Conservation (phyloP, 2,329 filamentous ascomycete species). For the Botrytis porri region DNA sequence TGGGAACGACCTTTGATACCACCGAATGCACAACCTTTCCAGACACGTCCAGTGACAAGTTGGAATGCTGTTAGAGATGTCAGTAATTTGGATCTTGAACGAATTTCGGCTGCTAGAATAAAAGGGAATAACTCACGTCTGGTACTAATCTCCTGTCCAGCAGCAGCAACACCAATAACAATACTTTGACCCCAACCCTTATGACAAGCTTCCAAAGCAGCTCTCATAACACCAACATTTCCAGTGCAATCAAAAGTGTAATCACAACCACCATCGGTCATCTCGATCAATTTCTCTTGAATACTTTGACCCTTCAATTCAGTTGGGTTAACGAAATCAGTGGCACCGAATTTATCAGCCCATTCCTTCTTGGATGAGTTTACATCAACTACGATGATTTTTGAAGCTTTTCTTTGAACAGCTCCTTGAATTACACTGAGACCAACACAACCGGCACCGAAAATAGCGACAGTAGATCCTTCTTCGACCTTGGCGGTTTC, state of each 20-base stretch:
- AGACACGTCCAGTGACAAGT: slow-evolving; percentile 93
- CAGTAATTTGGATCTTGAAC: not conserved
- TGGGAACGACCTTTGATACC: slow-evolving; percentile 97
- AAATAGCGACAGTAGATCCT: slow-evolving; percentile 85
- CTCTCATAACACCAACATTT: slow-evolving; percentile 93
- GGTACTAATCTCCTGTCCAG: slow-evolving; percentile 92
- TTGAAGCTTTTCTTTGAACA: slow-evolving; percentile 51
- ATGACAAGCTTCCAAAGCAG: slow-evolving; percentile 94
- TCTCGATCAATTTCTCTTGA: slow-evolving; percentile 89
- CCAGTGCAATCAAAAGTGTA: slow-evolving; percentile 99
- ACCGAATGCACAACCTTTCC: slow-evolving; percentile 97
- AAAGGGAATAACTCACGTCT: slow-evolving; percentile 65
- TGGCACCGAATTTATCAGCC: slow-evolving; percentile 92
- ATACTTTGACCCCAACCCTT: slow-evolving; percentile 99
- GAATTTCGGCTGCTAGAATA: not conserved
- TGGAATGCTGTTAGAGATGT: slow-evolving; percentile 71
- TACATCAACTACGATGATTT: slow-evolving; percentile 66
- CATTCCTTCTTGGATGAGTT: slow-evolving; percentile 91
- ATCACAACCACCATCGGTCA: slow-evolving; percentile 97
- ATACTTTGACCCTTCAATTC: slow-evolving; percentile 76
- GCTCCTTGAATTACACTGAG: slow-evolving; percentile 93
- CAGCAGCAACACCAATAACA: slow-evolving; percentile 94
- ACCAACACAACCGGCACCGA: slow-evolving; percentile 94
- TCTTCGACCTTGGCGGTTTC: slow-evolving; percentile 91
- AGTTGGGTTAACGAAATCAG: slow-evolving; percentile 92